Base-by-base conservation (phyloP, 352 stramenopile species). In the Phytopythium vexans region DNA sequence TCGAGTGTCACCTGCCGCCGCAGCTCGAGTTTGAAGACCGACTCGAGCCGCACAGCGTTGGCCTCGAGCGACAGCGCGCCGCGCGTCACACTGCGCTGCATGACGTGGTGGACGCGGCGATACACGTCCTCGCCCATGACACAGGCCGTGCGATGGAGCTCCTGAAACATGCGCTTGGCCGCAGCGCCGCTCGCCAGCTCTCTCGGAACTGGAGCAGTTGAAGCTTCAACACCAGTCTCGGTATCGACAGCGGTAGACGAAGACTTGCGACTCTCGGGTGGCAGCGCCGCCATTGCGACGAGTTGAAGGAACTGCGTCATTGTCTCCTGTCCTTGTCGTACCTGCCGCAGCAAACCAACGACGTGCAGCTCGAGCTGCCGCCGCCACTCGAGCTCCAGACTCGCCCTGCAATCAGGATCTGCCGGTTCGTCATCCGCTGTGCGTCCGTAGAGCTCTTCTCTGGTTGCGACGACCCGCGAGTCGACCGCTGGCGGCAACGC, bases 21-120 rank as follows among this genome's bases (percentile, higher is more conserved):
- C 37, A 89, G 50, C 39, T 89, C 75, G 14, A 86, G 41, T 27
- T 82, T 86, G 55, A 82, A 89, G 49, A 87, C 48, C 3, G 78
- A 87, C 8, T 70, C 60, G 4, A 89, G 66, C 0, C 78, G 73
- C 27, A 86, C 60, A 3, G 59, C 40, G 39, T 87, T 82, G 2
- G 75, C 64, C 9, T 74, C 58, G 21, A 64, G 61, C 8, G 66
- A 65, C 11, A 88, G 62, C 12, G 82, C 63, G 3, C 74, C 72
- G 31, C 64, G 63, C 6, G 49, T 38, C 14, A 85, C 62, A 49
- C 77, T 86, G 31, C 68, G 72, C 3, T 69, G 53, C 40, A 88
- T 53, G 44, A 85, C 69, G 4, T 36, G 33, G 32, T 56, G 60
- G 12, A 85, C 65, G 16, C 72, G 54, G 15, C 67, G 56, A 47